Percentiles rank a stretch among this genome's conserved stretches.
phyloP scores from a whole-genome alignment of 345 rosid genomes.

The Ailanthus altissimus region DNA sequence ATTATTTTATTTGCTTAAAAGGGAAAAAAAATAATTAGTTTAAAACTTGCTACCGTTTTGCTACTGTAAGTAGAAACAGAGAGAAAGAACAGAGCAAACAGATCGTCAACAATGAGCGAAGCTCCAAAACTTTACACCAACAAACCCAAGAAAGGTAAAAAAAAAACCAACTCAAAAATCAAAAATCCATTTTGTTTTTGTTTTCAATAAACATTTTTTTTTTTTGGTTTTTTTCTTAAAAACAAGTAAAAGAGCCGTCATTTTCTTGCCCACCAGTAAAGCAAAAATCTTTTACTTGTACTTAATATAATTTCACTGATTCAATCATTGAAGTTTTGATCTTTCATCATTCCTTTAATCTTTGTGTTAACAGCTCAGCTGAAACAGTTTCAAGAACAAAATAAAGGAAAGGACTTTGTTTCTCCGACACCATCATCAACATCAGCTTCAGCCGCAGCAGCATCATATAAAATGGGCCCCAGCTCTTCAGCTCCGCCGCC shows the following conservation, averaged over 20 bases:
- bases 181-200: slow-evolving; percentile 9
- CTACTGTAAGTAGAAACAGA: not conserved
- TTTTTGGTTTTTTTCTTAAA: not conserved
- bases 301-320: slow-evolving; percentile 7
- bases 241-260: slow-evolving; percentile 2
- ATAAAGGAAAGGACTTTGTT: slow-evolving; percentile 36
- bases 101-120: slow-evolving; percentile 43
- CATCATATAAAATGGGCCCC: slow-evolving; percentile 63
- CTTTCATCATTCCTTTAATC: slow-evolving; percentile 14
- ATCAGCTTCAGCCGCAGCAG: slow-evolving; percentile 49
- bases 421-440: slow-evolving; percentile 32
- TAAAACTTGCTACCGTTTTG: not conserved
- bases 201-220: not conserved
- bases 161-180: not conserved
- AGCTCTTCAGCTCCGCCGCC: slow-evolving; percentile 53
- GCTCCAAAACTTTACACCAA: slow-evolving; percentile 70
- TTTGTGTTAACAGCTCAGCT: slow-evolving; percentile 50
- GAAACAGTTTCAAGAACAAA: slow-evolving; percentile 48
- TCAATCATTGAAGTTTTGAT: slow-evolving; percentile 5
- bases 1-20: not conserved
- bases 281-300: slow-evolving; percentile 16
- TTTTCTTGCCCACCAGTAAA: slow-evolving; percentile 25
- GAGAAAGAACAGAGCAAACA: no score
- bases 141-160: slow-evolving; percentile 66
- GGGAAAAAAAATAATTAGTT: not conserved